Evolutionary conservation across 2,329 filamentous ascomycete species (phyloP), one percentile per base, ranked within the genome.

Genomic region (Colletotrichum sojae): DNA sequence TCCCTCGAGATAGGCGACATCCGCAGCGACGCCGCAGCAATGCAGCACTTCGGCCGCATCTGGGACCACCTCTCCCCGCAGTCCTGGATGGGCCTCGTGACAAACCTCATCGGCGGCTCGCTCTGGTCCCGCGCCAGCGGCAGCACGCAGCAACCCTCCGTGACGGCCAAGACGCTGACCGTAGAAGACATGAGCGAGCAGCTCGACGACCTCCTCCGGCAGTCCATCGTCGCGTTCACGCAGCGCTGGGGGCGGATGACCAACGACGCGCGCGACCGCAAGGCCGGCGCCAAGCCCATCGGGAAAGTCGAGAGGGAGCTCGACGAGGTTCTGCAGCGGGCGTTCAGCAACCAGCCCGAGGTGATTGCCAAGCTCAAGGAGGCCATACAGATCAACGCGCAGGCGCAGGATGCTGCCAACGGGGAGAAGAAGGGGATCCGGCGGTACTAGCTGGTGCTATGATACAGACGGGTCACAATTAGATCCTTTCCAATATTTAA

Each of bases 1-100:
- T 95, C 95, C 10, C 94, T 99, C 71, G 96, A 99, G 81, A 98
- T 99, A 73, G 95, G 89, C 59, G 89, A 91, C 72, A 86, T 90
- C 16, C 83, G 88, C 68, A 86, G 86, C 63, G 83, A 87, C 52
- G 79, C 81, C 6, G 77, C 81, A 16, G 81, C 83, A 5, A 85
- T 89, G 83, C 88, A 90, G 73, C 89, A 91, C 74, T 91, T 91
- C 74, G 81, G 85, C 16, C 88, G 88, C 70, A 90, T 91, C 48
- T 91, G 89, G 89, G 88, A 90, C 59, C 88, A 88, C 0, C 83
- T 91, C 13, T 90, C 83, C 74, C 86, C 83, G 2, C 84, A 87
- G 69, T 88, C 86, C 71, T 85, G 86, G 79, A 81, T 89, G 54
- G 88, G 88, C n/a, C 83, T 90, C 69, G 86, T 91, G 71, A 84